A percentile compares a stretch with the other conserved stretches of the same genome.
phyloP scores from a whole-genome alignment of 2,329 filamentous ascomycete species.

The Penicillium capsulatum region DNA sequence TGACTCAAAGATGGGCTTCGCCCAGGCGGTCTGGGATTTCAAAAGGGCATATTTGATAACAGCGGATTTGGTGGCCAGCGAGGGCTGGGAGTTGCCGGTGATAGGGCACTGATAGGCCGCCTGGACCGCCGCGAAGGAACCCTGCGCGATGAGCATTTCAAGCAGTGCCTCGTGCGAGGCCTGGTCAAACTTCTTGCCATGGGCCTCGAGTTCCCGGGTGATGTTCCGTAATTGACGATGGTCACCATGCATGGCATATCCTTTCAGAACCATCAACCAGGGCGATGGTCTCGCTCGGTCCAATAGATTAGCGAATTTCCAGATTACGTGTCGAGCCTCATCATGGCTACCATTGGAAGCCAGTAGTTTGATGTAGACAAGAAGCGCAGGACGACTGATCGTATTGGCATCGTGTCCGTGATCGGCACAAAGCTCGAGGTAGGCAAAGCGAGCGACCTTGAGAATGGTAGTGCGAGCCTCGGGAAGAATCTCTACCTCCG shows the following conservation, averaged over 20 bases:
- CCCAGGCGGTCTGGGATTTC: slow-evolving; percentile 60
- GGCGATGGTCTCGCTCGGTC: slow-evolving; percentile 29
- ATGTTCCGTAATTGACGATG: slow-evolving; percentile 57
- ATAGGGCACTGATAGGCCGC: slow-evolving; percentile 62
- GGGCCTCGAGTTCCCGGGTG: slow-evolving; percentile 49
- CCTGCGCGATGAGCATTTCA: slow-evolving; percentile 56
- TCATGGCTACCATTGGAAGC: slow-evolving; percentile 53
- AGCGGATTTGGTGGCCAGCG: slow-evolving; percentile 48
- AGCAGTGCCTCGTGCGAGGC: slow-evolving; percentile 52
- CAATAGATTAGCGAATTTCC: slow-evolving; percentile 38
- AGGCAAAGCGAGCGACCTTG: slow-evolving; percentile 39
- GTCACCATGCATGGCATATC: slow-evolving; percentile 58
- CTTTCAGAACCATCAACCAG: slow-evolving; percentile 54
- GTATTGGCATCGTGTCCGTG: slow-evolving; percentile 41
- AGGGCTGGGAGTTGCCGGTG: slow-evolving; percentile 39
- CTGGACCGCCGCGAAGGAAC: slow-evolving; percentile 59
- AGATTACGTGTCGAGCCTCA: slow-evolving; percentile 50
- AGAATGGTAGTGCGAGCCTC: slow-evolving; percentile 39
- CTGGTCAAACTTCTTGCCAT: slow-evolving; percentile 48
- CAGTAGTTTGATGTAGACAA: slow-evolving; percentile 49
- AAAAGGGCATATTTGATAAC: slow-evolving; percentile 60
- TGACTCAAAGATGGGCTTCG: slow-evolving; percentile 55
- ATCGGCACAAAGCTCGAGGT: slow-evolving; percentile 35
- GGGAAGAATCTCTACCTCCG: slow-evolving; percentile 33
- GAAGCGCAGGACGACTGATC: slow-evolving; percentile 37